These are phyloP conservation scores for Globisporangium carolinianum DNA, from an alignment of 352 stramenopile species.

Conservation along the genomic window DNA sequence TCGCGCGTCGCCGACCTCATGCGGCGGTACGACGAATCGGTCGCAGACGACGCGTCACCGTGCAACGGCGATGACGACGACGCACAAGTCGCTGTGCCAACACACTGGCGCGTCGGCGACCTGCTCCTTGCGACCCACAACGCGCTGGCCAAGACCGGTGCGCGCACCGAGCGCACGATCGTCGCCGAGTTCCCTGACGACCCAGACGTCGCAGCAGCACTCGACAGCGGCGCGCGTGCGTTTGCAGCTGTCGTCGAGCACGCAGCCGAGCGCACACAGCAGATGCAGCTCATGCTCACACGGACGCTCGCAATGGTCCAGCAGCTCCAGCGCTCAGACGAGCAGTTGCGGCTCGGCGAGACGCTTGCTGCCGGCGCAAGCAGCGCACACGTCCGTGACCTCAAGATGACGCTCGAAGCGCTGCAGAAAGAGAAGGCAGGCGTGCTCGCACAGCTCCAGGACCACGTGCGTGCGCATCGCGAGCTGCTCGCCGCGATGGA, in stretches of 20 bases:
- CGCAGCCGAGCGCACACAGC: constrained; percentile 24
- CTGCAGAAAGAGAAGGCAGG: constrained; percentile 57
- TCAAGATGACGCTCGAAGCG: constrained; percentile 42
- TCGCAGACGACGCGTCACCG: constrained; percentile 7
- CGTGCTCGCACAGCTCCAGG: constrained; percentile 48
- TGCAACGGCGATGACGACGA: constrained; percentile 14
- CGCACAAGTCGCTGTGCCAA: constrained; percentile 15
- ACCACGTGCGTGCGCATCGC: constrained; percentile 41
- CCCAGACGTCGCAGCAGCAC: constrained; percentile 27
- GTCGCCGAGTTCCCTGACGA: constrained; percentile 50
- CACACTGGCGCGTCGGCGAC: constrained; percentile 54
- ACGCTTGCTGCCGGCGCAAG: constrained; percentile 3
- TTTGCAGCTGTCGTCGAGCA: constrained; percentile 30
- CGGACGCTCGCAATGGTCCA: constrained; percentile 37
- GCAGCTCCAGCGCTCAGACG: constrained; percentile 36
- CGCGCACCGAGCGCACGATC: constrained; percentile 45
- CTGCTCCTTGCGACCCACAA: constrained; percentile 56
- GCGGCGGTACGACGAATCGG: constrained; percentile 49
- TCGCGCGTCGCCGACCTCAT: constrained; percentile 62
- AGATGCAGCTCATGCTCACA: constrained; percentile 28
- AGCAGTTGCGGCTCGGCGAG: constrained; percentile 10
- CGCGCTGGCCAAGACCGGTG: constrained; percentile 46
- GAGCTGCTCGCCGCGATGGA: constrained; percentile 35
- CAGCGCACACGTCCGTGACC: constrained; percentile 26
- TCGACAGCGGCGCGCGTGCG: constrained; percentile 25